A percentile compares a stretch with the other conserved stretches of the same genome.
These are phyloP conservation scores for Priceomyces haplophilus DNA, from an alignment of 805 yeast species.

Conservation along the genomic window DNA sequence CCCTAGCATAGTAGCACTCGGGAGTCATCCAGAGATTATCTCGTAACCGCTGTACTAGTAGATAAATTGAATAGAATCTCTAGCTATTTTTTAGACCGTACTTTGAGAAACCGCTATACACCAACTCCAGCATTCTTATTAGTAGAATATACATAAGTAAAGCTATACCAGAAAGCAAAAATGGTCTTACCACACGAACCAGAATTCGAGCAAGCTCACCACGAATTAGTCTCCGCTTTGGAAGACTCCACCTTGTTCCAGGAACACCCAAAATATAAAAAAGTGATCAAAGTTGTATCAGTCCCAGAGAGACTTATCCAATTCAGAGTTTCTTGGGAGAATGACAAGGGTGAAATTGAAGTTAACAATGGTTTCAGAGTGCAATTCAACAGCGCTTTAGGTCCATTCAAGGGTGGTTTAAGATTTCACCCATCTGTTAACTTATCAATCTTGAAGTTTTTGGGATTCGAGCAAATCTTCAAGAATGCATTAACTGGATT, in stretches of 20 bases:
- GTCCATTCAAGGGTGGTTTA: constrained; percentile 99
- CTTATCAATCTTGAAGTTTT: constrained; percentile 89
- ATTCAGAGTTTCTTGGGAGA: constrained; percentile 98
- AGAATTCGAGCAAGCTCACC: constrained; percentile 98
- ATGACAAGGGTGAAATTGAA: constrained; percentile 86
- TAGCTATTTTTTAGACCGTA: neutral
- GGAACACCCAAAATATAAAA: constrained; percentile 85
- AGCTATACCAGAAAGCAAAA: constrained; percentile 13
- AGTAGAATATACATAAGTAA: too few species aligned
- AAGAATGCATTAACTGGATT: constrained; percentile 97
- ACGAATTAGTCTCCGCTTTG: constrained; percentile 84
- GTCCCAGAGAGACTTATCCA: constrained; percentile 95
- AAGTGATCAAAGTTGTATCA: constrained; percentile 84
- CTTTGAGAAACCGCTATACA: too few species aligned
- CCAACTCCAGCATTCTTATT: too few species aligned
- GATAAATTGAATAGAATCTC: neutral
- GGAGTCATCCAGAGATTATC: constrained; percentile 2
- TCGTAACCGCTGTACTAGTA: neutral
- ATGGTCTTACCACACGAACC: constrained; percentile 92
- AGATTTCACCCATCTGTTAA: constrained; percentile 97
- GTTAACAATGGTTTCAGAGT: constrained; percentile 98
- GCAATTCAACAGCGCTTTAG: constrained; percentile 96
- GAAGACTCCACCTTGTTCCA: constrained; percentile 88
- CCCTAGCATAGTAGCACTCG: neutral
- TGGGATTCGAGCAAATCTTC: constrained; percentile 98